Evolutionary conservation across 2,329 filamentous ascomycete genomes (phyloP), one percentile per base, ranked within the genome.

Genomic region (Diaporthe citrichinensis): DNA sequence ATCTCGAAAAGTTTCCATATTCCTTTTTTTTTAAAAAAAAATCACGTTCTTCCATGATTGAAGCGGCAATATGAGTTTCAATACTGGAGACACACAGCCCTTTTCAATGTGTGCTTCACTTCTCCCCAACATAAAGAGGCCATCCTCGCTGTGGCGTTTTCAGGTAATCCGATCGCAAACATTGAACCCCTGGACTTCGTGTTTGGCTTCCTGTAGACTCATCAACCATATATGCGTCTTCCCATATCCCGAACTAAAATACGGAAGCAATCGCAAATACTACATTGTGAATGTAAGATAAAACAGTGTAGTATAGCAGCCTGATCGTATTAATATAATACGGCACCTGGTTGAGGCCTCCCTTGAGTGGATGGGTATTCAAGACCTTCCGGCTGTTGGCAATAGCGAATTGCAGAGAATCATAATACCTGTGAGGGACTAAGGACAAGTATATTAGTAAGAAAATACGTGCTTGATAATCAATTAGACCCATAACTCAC

Each of bases 351-450:
- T 46, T 34, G 15, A 46, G 17, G 17, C 41, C 61, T 31, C 15
- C 59, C 39, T 46, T 65, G 14, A 44, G 25, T 2, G 39, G 25
- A 44, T 8, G 14, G 6, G n/a, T 10, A 62, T 44, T 46, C 59
- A 23, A 15, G n/a, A 20, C 25, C 15, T 28, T 41, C 1, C 10
- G n/a, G 59, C 25, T 46, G 25, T 65, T 28, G 20, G 10, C n/a
- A 25, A 65, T 49, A 4, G 61, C 41, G 20, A 49, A 65, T 39
- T 41, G 25, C 28, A 65, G 41, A 34, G 61, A 65, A 34, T 65
- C 61, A 34, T 65, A 46, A 34, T 49, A 65, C 20, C 61, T 65
- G 25, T 49, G 25, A 2, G 41, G 61, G 9, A 65, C 41, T 65
- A 31, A 34, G 5, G 10, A n/a, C 1, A 34, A 23, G 0, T 6